phyloP scores from a whole-genome alignment of 176 grass and related monocot species.

The Areca catechu region DNA sequence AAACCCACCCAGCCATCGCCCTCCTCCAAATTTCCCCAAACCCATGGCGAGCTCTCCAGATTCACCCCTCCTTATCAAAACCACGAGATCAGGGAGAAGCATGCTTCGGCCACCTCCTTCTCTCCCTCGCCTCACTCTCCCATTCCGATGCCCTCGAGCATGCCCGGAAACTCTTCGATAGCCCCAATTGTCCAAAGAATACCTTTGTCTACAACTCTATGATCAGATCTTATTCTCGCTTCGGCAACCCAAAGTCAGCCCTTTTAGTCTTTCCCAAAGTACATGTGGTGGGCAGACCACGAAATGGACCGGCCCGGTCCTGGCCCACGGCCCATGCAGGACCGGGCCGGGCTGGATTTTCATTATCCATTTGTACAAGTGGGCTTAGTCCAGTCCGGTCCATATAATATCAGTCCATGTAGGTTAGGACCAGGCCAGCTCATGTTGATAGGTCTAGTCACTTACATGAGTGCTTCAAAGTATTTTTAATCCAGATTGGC shows the following conservation, averaged over 20 bases:
- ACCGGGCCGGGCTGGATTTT: too few relatives aligned
- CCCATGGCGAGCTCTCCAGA: not conserved
- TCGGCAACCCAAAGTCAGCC: not conserved
- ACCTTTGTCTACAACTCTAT: not conserved
- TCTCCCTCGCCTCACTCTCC: constrained; percentile 1
- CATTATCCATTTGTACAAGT: too few relatives aligned
- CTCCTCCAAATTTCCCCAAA: not conserved
- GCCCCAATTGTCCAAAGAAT: not conserved
- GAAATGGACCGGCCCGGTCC: too few relatives aligned
- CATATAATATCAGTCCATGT: too few relatives aligned
- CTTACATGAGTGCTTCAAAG: too few relatives aligned
- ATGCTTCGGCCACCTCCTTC: not conserved
- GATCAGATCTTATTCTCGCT: not conserved
- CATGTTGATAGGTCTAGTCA: too few relatives aligned
- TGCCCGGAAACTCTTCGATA: not conserved
- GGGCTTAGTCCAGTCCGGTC: too few relatives aligned
- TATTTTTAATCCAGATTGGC: too few relatives aligned
- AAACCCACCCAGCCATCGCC: not conserved
- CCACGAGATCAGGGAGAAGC: not conserved
- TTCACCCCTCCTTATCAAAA: not conserved
- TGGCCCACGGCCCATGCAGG: too few relatives aligned
- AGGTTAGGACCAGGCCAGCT: too few relatives aligned
- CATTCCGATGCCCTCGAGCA: not conserved
- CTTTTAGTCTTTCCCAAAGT: not conserved
- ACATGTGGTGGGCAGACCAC: too few relatives aligned